phyloP scores from a whole-genome alignment of 148 eudicot genomes.

The Camellia sinensis region DNA sequence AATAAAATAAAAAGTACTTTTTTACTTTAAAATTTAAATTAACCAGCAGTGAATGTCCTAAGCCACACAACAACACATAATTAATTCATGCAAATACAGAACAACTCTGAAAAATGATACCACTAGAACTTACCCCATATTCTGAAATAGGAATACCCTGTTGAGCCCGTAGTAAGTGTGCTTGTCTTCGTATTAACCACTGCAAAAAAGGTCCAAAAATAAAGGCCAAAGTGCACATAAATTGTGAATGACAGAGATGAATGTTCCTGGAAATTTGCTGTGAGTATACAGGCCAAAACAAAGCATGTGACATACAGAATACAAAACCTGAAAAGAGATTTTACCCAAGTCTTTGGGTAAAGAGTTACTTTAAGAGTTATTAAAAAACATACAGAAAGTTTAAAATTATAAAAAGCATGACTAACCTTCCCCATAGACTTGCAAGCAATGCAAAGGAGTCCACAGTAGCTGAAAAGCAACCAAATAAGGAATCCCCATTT shows the following conservation, averaged over 20 bases:
- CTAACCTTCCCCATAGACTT: conserved; percentile 75
- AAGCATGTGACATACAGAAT: not conserved
- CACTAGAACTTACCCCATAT: conserved; percentile 56
- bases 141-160: conserved; percentile 92
- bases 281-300: not conserved
- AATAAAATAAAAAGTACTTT: not conserved
- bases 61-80: not conserved
- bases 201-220: not conserved
- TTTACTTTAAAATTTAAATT: not conserved
- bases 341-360: not conserved
- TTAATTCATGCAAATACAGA: not conserved
- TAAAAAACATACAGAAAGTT: not conserved
- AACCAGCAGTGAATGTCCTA: not conserved
- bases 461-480: conserved; percentile 94
- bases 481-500: conserved; percentile 97
- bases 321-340: not conserved
- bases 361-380: not conserved
- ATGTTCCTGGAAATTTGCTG: too few relatives aligned
- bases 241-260: not conserved
- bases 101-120: not conserved
- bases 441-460: conserved; percentile 82
- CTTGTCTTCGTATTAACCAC: conserved; percentile 89
- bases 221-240: not conserved
- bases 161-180: conserved; percentile 77
- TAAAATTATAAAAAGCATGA: not conserved